A percentile compares a stretch with the other conserved stretches of the same genome.
Conservation (phyloP, 2,329 filamentous ascomycete genomes). For the Aspergillus floridensis region DNA sequence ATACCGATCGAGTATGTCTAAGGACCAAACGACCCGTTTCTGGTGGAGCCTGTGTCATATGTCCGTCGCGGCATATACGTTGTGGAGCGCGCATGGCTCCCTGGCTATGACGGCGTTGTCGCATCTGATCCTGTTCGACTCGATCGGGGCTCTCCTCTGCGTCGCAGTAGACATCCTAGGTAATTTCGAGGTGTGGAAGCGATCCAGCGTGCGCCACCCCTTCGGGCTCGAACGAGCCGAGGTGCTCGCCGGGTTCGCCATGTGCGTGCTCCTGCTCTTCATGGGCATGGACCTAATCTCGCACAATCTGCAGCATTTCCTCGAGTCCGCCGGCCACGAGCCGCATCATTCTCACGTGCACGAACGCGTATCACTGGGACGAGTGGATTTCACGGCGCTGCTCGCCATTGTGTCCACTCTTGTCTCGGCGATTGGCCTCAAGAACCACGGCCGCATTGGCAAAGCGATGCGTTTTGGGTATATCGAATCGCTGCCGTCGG, state of each 20-base stretch:
- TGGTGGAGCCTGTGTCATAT: constrained; percentile 91
- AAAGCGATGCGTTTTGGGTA: constrained; percentile 85
- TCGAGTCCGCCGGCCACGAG: constrained; percentile 73
- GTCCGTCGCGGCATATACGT: constrained; percentile 75
- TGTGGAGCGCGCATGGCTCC: constrained; percentile 81
- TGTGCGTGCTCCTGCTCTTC: constrained; percentile 95
- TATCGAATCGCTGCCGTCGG: constrained; percentile 74
- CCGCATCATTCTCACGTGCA: constrained; percentile 70
- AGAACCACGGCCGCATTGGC: constrained; percentile 88
- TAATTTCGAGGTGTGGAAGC: constrained; percentile 97
- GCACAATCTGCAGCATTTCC: constrained; percentile 88
- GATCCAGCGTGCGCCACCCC: constrained; percentile 86
- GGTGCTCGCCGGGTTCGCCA: constrained; percentile 90
- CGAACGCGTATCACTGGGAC: constrained; percentile 67
- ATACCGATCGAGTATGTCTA: constrained; percentile 85
- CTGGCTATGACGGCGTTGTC: constrained; percentile 89
- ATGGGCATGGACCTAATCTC: constrained; percentile 95
- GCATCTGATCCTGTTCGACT: constrained; percentile 92
- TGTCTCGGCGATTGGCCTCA: constrained; percentile 79
- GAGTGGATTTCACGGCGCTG: constrained; percentile 75
- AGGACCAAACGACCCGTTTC: constrained; percentile 76
- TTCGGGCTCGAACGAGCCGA: constrained; percentile 90
- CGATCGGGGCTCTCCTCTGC: constrained; percentile 85
- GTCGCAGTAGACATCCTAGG: constrained; percentile 88
- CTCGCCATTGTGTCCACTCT: constrained; percentile 80